Evolutionary conservation across 306 rosid species (phyloP), one percentile per base, ranked within the genome.

Genomic region (Ochetophila trinervis): DNA sequence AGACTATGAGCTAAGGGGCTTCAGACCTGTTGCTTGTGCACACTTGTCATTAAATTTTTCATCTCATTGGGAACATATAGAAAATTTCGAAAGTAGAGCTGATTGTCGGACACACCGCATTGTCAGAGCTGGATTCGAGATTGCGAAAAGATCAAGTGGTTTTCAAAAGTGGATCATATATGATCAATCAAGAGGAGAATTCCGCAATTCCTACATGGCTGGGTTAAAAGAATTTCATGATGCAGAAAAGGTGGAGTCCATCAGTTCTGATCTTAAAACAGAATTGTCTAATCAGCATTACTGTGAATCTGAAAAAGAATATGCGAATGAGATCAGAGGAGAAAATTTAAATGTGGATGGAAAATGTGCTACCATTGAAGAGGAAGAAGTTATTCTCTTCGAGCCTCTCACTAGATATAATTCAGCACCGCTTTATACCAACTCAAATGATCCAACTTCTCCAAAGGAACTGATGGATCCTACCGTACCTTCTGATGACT

Each of bases 341-440:
- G 78, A 76, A 30, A 63, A 44, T 64, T 34, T 53, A 57, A 72
- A 64, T 49, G 72, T 53, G 42, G 77, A 27, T 51, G 83, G 73
- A 36, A 83, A 82, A 63, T 44, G 73, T 71, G 67, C 56, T 53
- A 66, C 56, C 0, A 63, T 67, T 55, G 97, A 93, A 64, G 99
- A 94, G 24, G 99, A 94, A 71, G 97, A 94, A 78, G 95, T 90
- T 42, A 94, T 94, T 83, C 90, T 94, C 56, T 94, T 94, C 75
- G 81, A 87, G 78, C 99, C 99, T 51, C 95, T 90, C 58, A 69
- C 76, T 14, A 87, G 97, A 76, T 81, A 83, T 36, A 84, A 93
- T 54, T 93, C 98, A 23, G 98, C 84, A 57, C 97, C 98, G 17
- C 57, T 82, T 49, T 74, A 69, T 56, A 75, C 52, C 57, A 53